Base-by-base conservation (phyloP, 148 eudicot genomes). In the Gaultheria prostrata region DNA sequence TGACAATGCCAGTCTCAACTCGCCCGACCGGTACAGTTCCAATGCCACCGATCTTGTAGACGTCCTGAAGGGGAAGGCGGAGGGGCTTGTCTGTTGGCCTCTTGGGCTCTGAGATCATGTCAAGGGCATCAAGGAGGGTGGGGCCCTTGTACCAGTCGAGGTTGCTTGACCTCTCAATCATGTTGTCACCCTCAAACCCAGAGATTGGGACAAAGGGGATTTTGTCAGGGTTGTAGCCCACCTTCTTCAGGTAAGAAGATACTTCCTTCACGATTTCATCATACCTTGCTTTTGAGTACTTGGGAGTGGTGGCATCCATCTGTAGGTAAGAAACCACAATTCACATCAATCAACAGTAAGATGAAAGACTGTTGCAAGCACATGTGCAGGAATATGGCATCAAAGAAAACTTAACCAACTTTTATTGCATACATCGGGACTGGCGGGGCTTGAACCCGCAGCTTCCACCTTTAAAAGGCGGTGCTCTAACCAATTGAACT, bases 291-390 rank as follows among this genome's bases (percentile, higher is more conserved):
- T 79, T 59, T 1, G 82, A 79, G 51, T 79, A 79, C 82, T 79
- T 79, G 33, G 82, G 82, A 79, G 82, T 79, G 82, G 82, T 59
- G 50, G 82, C 82, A 79, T 79, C 82, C 82, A 79, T 79, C 82
- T 79, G 43, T 4, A 18, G 54, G 3, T 8, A 57, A 32, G 69
- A 54, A 30, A 21, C 46, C 81, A 79, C 46, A 59, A 79, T 79
- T 15, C 46, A 61, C 28, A 12, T 53, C 6, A 76, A 59, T 26
- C 32, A 11, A 65, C 28, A 59, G 10, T 59, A 8, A 17, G 17
- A 56, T 50, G 14, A 9, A 50, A 50, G 53, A 50, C 53, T 50
- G 15, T 50, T 50, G 53, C 53, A 50, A 50, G 12, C 53, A 10
- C 10, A 8, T 11, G 10, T 11, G 11, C 7, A 57, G 63, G 63